Base-by-base conservation (phyloP, 768 basidiomycete genomes). In the Naganishia vishniacii region DNA sequence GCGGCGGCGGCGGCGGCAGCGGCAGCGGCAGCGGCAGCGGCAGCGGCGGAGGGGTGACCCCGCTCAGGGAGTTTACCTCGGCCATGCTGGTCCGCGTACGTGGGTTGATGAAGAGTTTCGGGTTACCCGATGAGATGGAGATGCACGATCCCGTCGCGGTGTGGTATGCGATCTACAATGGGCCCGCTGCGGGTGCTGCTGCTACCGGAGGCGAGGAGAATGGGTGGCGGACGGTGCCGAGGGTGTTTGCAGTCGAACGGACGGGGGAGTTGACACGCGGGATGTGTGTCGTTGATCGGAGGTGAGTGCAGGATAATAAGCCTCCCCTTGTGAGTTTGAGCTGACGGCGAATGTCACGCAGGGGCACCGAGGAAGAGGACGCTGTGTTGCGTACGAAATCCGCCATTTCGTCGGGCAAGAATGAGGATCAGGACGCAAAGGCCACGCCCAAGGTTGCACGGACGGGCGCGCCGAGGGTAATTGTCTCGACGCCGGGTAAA, bases 101-200 rank as follows among this genome's bases (percentile, higher is more conserved):
- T 34, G 85, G 85, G 66, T 78, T 91, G 56, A 91, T 93, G 87
- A 64, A 84, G n/a, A 70, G 80, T 51, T 91, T 84, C 65, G 90
- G 90, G 8, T 85, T 86, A 66, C 69, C 68, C 16, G 91, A 93
- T 72, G 86, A 83, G 4, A 83, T 95, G 84, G 88, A 92, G 78
- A 81, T 93, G 61, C 92, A 97, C 71, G 92, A 97, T 70, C 87
- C 91, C 47, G 85, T 86, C 12, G 88, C 89, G 2, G 82, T 94
- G 16, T 94, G 90, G 89, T 91, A 86, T 75, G 88, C 89, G 1
- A 84, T 89, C 16, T 65, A 65, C 58, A 56, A 70, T 41, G 29
- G 45, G 25, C 44, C 48, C 45, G n/a, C n/a, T n/a, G n/a, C 66
- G 70, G 20, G 79, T n/a, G n/a, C n/a, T n/a, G n/a, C n/a, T n/a